Evolutionary conservation across 2,329 filamentous ascomycete species (phyloP).

Genomic region (Penicillium aurantiogriseum): DNA sequence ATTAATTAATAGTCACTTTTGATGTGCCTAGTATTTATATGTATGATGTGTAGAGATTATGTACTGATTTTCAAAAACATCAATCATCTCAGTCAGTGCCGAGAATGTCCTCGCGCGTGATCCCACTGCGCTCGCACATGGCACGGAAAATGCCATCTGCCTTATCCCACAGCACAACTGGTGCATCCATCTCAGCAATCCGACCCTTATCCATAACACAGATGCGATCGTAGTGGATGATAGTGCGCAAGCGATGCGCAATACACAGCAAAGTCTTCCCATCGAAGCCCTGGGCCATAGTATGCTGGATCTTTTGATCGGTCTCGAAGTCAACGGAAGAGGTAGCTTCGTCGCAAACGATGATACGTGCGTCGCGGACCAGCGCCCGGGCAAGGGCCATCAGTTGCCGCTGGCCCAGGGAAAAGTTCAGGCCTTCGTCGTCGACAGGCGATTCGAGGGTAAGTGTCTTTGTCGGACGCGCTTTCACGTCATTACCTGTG

Average conservation of each 20-base stretch:
- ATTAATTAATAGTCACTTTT: background rate
- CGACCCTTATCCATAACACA: constrained; percentile 90
- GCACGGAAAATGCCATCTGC: constrained; percentile 75
- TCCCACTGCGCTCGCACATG: constrained; percentile 88
- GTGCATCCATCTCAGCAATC: constrained; percentile 84
- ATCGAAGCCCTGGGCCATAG: constrained; percentile 79
- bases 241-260: constrained; percentile 86
- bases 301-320: constrained; percentile 89
- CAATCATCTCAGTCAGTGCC: constrained; percentile 4
- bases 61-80: background rate
- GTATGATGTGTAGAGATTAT: background rate
- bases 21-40: background rate
- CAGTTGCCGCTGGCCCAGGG: constrained; percentile 87
- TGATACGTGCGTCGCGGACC: constrained; percentile 83
- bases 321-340: constrained; percentile 93
- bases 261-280: constrained; percentile 90
- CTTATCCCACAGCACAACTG: constrained; percentile 67
- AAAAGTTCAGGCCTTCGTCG: constrained; percentile 95
- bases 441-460: constrained; percentile 77
- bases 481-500: constrained; percentile 44
- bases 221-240: constrained; percentile 91
- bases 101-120: constrained; percentile 50
- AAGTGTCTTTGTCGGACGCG: constrained; percentile 13
- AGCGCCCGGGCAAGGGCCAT: constrained; percentile 92
- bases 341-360: constrained; percentile 95